Evolutionary conservation across 73 alveolate species (phyloP), one percentile per base, ranked within the genome.

Genomic region (Paramecium biaurelia): DNA sequence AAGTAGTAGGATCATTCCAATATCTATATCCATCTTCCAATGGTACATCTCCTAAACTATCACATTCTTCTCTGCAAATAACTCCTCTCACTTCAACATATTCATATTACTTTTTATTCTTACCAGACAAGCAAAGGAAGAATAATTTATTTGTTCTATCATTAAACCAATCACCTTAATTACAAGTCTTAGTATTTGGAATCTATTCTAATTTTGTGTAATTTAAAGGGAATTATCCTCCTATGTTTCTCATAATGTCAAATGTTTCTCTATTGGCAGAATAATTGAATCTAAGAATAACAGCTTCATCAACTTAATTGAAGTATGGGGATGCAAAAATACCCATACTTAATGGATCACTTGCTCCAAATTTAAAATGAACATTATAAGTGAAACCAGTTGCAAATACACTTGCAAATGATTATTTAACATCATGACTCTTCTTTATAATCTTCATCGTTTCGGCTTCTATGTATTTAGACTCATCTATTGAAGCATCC

Each of bases 141-240:
- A 70, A 45, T 37, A 82, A 57, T 70, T 70, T 89, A 45, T 82
- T 82, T 70, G 34, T 72, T 45, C 53, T 47, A 70, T 89, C 90
- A 28, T 89, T 67, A 34, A 15, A 70, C 94, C 94, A 89, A 42
- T 89, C 89, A 21, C 94, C 94, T 11, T 89, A 59, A 21, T 89
- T 26, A 70, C 94, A 89, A 4, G 89, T 38, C 7, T 53, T 30
- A 11, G 94, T 20, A 42, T 89, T 76, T 89, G 85, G 87, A 11
- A 21, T 41, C 1, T 18, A 5, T 24, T 43, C 49, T 9, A 89
- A 76, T 70, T 67, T 43, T 23, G 67, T 45, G 84, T 89, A 89
- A 18, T 70, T 26, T 0, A 30, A 2, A 2, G 32, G 88, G 38
- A 58, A 70, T 5, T 68, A 4, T 43, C 74, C 87, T 15, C 92